Evolutionary conservation across 2,329 filamentous ascomycete species (phyloP).

Genomic region (Talaromyces pinophilus): DNA sequence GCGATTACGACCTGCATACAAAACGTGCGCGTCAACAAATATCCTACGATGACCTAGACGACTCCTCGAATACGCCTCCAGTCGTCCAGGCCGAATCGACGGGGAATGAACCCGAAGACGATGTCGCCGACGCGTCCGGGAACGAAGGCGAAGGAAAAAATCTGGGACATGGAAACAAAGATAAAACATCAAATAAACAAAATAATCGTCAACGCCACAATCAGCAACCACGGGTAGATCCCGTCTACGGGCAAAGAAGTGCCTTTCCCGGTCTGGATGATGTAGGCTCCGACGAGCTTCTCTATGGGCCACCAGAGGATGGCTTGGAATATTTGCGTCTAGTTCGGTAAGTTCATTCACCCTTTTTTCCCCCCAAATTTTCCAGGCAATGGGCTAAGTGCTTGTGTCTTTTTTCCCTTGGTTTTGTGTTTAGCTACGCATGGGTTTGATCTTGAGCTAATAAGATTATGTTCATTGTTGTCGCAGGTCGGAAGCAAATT

Average conservation of each 20-base stretch:
- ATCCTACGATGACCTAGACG: constrained; percentile 21
- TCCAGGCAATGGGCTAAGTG: constrained; percentile 32
- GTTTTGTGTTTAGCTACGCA: constrained; percentile 19
- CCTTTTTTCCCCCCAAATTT: constrained; percentile 9
- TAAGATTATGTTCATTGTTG: constrained; percentile 21
- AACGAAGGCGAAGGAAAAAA: neutral
- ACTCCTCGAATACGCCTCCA: neutral
- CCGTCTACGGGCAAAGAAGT: constrained; percentile 69
- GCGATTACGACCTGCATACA: constrained; percentile 25
- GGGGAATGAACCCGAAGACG: constrained; percentile 26
- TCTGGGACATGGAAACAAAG: neutral
- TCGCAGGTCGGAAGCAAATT: constrained; percentile 70
- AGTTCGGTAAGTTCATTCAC: constrained; percentile 61
- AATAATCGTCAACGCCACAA: constrained; percentile 15
- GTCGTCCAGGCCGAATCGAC: neutral
- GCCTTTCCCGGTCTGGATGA: constrained; percentile 67
- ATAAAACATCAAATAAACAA: constrained; percentile 7
- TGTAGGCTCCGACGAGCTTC: constrained; percentile 54
- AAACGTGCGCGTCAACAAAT: constrained; percentile 38
- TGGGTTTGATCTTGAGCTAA: constrained; percentile 17
- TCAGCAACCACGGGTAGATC: constrained; percentile 54
- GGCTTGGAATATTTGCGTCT: constrained; percentile 70
- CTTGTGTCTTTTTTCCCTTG: constrained; percentile 24
- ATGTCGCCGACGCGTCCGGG: constrained; percentile 29
- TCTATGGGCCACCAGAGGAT: constrained; percentile 68